phyloP scores from a whole-genome alignment of 768 basidiomycete species.

The Lactarius indigo region DNA sequence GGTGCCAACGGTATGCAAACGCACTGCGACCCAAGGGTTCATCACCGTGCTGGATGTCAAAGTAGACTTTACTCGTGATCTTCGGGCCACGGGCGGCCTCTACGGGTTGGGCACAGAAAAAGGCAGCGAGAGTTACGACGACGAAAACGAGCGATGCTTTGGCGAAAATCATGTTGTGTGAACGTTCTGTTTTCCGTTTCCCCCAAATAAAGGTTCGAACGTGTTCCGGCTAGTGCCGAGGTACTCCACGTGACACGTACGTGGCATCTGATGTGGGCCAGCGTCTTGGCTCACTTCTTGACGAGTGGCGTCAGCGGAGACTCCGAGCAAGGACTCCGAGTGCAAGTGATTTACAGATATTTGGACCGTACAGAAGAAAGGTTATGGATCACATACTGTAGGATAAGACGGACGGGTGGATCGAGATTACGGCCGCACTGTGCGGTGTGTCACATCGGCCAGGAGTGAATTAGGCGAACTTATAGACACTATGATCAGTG shows the following conservation, averaged over 20 bases:
- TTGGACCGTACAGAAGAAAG: too few relatives aligned
- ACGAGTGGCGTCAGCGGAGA: too few relatives aligned
- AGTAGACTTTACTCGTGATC: slow-evolving; percentile 91
- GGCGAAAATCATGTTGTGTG: slow-evolving; percentile 52
- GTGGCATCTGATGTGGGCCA: background rate
- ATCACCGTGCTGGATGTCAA: slow-evolving; percentile 93
- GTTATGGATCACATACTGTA: too few relatives aligned
- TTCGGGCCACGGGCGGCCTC: slow-evolving; percentile 85
- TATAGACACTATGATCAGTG: too few relatives aligned
- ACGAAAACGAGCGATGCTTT: slow-evolving; percentile 60
- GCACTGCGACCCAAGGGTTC: slow-evolving; percentile 77
- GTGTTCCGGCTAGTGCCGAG: slow-evolving; percentile 17
- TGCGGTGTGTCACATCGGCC: too few relatives aligned
- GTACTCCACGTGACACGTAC: background rate
- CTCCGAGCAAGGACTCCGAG: too few relatives aligned
- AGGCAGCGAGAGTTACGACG: slow-evolving; percentile 57
- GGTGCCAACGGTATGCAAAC: slow-evolving; percentile 26
- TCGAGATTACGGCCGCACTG: too few relatives aligned
- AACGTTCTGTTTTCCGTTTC: background rate
- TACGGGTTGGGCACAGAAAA: slow-evolving; percentile 67
- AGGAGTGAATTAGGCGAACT: background rate
- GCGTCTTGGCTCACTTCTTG: too few relatives aligned
- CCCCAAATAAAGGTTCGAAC: background rate
- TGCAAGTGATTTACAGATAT: too few relatives aligned
- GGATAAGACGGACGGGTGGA: too few relatives aligned